phyloP scores from a whole-genome alignment of 306 rosid species.

The Crataegus laevigata region DNA sequence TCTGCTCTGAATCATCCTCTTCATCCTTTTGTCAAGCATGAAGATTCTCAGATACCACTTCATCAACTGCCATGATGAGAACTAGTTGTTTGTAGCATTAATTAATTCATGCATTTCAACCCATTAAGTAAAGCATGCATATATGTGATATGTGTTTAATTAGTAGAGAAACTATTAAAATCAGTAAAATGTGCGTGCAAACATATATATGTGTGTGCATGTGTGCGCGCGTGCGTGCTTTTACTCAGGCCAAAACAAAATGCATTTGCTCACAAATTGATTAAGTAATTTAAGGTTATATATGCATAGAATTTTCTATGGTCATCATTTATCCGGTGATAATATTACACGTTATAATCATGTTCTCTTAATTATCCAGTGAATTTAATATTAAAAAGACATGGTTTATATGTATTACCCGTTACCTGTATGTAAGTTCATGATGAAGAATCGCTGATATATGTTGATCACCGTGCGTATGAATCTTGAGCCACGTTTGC shows the following conservation, averaged over 20 bases:
- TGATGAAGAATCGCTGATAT: too few relatives aligned
- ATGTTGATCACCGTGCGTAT: too few relatives aligned
- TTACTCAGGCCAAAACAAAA: not conserved
- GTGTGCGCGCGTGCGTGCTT: too few relatives aligned
- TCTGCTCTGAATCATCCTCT: conserved; percentile 20
- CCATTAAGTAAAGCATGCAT: not conserved
- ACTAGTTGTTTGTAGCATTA: not conserved
- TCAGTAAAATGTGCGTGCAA: too few relatives aligned
- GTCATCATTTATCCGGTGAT: not conserved
- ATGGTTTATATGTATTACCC: too few relatives aligned
- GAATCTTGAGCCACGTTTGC: too few relatives aligned
- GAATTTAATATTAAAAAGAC: too few relatives aligned
- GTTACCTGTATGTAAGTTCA: too few relatives aligned
- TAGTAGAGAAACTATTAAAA: too few relatives aligned
- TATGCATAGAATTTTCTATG: not conserved
- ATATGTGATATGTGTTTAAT: too few relatives aligned
- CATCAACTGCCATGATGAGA: not conserved
- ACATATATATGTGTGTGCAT: too few relatives aligned
- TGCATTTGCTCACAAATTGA: not conserved
- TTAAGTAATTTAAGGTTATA: not conserved
- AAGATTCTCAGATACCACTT: not conserved
- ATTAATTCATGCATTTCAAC: not conserved
- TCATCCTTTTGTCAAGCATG: conserved; percentile 4
- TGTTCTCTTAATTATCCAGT: not conserved
- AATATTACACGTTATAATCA: too few relatives aligned